phyloP scores from a whole-genome alignment of 2,329 filamentous ascomycete genomes.

The Aspergillus aculeatus region DNA sequence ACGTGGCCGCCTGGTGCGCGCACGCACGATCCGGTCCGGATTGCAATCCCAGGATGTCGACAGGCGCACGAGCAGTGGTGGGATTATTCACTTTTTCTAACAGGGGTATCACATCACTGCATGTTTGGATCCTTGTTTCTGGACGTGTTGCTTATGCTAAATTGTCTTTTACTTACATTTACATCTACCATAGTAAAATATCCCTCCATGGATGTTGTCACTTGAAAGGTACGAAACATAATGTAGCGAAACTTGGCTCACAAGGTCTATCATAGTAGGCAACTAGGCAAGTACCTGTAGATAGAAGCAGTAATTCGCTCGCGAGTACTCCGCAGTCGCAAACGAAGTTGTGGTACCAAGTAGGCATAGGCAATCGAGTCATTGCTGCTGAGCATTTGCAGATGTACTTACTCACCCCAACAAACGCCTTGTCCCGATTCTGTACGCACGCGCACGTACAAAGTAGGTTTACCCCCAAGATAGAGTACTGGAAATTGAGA shows the following conservation, averaged over 20 bases:
- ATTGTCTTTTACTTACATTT: background rate
- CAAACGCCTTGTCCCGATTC: too few relatives aligned
- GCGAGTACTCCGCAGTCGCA: too few relatives aligned
- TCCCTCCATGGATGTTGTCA: background rate
- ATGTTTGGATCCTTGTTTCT: background rate
- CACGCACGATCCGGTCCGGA: background rate
- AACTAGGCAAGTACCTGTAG: too few relatives aligned
- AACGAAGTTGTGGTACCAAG: too few relatives aligned
- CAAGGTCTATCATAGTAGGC: too few relatives aligned
- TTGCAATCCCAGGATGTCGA: background rate
- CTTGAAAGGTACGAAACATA: background rate
- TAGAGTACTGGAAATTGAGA: too few relatives aligned
- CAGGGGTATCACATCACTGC: background rate
- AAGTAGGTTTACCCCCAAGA: too few relatives aligned
- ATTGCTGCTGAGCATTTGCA: too few relatives aligned
- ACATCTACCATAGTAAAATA: background rate
- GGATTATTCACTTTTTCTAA: background rate
- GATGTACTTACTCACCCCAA: too few relatives aligned
- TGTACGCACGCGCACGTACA: too few relatives aligned
- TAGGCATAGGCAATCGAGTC: too few relatives aligned
- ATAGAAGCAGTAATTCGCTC: too few relatives aligned
- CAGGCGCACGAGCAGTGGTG: background rate
- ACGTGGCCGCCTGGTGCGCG: background rate
- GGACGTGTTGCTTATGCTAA: background rate
- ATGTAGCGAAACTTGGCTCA: background rate